Percentiles rank a stretch among this genome's conserved stretches.
Evolutionary conservation across 441 rosid species (phyloP).

Genomic region (Codiaeum variegatum): DNA sequence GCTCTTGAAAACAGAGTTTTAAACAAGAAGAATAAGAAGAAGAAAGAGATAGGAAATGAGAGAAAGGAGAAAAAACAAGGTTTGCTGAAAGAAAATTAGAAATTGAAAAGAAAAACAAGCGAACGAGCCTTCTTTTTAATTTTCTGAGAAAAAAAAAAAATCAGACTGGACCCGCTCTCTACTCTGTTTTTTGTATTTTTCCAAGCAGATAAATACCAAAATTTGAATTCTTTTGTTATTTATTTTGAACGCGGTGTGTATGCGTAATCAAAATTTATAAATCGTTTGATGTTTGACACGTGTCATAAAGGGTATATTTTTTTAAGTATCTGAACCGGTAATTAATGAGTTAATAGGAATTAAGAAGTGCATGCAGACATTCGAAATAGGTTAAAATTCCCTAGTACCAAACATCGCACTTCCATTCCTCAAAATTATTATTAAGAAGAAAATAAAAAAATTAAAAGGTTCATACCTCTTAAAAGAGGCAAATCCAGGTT

Average conservation of each 20-base stretch:
- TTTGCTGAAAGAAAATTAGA: too few relatives aligned
- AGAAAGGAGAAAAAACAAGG: constrained; percentile 7
- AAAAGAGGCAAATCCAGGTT: too few relatives aligned
- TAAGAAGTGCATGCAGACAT: too few relatives aligned
- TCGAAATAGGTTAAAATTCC: too few relatives aligned
- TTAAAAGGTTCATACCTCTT: too few relatives aligned
- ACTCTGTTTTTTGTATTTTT: not conserved
- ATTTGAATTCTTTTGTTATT: not conserved
- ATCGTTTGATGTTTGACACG: not conserved
- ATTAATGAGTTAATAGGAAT: not conserved
- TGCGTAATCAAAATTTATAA: not conserved
- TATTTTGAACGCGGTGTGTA: not conserved
- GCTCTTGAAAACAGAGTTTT: not conserved
- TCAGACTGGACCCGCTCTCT: too few relatives aligned
- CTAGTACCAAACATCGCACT: too few relatives aligned
- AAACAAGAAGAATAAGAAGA: not conserved
- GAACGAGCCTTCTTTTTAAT: too few relatives aligned
- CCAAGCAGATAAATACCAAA: not conserved
- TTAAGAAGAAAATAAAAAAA: too few relatives aligned
- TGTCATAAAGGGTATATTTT: not conserved
- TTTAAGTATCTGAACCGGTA: not conserved
- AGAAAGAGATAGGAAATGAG: not conserved
- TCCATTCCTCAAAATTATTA: too few relatives aligned
- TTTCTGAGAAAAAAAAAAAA: too few relatives aligned
- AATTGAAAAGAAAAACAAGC: not conserved